Base-by-base conservation (phyloP, 208 protist genomes). In the Leishmania martiniquensis region DNA sequence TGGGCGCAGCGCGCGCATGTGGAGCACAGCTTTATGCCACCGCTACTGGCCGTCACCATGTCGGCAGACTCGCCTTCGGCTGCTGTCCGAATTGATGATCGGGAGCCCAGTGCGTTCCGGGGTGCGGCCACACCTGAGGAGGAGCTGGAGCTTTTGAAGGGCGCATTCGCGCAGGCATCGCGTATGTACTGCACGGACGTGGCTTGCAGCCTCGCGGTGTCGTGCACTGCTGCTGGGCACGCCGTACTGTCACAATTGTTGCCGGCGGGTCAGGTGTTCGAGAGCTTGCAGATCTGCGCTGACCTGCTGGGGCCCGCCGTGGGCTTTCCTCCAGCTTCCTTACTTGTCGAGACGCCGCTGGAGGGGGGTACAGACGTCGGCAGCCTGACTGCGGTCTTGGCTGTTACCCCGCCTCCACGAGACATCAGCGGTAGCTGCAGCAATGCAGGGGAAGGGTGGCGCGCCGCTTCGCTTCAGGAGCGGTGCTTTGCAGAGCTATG, bases 1-100 rank as follows among this genome's bases (percentile, higher is more conserved):
- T 96, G 89, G 89, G 87, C 85, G 68, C 67, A 71, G 62, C 82
- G 84, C 29, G 81, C 92, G 9, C 91, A 89, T 75, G 77, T 71
- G 55, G 86, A 93, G 68, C 88, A 96, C 84, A 87, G 82, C 29
- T 78, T 83, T n/a, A 76, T 94, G 77, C 79, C 89, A 51, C 88
- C 92, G 13, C 79, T 96, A 0, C 85, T 96, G 62, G 85, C 75
- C 49, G 78, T 93, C 15, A 85, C 87, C 54, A 67, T 83, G 34
- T 55, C 83, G 20, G 72, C 20, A 47, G 63, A 55, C 52, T 60
- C 49, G 4, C 25, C 45, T 57, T 54, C 68, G 47, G 42, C 32
- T 57, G 68, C 32, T 5, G 17, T 5, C 15, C 5, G 17, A 20
- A n/a, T 13, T 42, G 29, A n/a, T 51, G 65, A 69, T 32, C 39